Evolutionary conservation across 78 protist species (phyloP), one percentile per base, ranked within the genome.

Genomic region (Dictyostelium capitatum): DNA sequence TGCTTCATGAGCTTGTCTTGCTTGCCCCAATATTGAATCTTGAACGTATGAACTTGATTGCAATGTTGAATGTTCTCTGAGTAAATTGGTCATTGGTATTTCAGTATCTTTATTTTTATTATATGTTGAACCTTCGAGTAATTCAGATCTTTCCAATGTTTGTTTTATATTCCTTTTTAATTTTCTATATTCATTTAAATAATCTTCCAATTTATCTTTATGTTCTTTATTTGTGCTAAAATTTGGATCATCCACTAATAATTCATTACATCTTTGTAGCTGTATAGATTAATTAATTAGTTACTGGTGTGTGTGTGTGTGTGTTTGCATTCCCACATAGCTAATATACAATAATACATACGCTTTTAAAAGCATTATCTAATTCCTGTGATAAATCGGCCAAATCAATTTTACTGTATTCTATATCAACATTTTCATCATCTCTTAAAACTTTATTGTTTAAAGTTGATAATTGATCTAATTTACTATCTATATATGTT

Each of bases 1-100:
- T 64, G 83, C 93, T 65, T 87, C 93, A 23, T 87, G 93, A 1
- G 84, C 93, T 65, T 87, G 93, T 87, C 93, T 87, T 65, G 93
- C 93, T 77, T 87, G 93, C 25, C 93, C 93, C 53, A 87, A 77
- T 19, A 87, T 87, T 19, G 93, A 87, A 65, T 87, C 93, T 30
- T 54, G 50, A 28, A 77, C 62, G 50, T 25, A 87, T 3, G 81
- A 57, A n/a, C 78, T 47, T 64, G 50, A 64, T n/a, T 64, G 83
- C 19, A 87, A 54, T 8, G 83, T 47, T 5, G 46, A 15, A 75
- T 87, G 83, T 65, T 87, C 93, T 65, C 93, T 74, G 11, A 87
- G 23, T 48, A 87, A 14, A 77, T 78, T 87, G 5, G 57, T 50
- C 93, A 87, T 87, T 41, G 93, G 93, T 59, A 87, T 87, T 32